Percentiles rank a stretch among this genome's conserved stretches.
These are phyloP conservation scores for Solanum lycopersicoides DNA, from an alignment of 257 asterid species.

Conservation along the genomic window DNA sequence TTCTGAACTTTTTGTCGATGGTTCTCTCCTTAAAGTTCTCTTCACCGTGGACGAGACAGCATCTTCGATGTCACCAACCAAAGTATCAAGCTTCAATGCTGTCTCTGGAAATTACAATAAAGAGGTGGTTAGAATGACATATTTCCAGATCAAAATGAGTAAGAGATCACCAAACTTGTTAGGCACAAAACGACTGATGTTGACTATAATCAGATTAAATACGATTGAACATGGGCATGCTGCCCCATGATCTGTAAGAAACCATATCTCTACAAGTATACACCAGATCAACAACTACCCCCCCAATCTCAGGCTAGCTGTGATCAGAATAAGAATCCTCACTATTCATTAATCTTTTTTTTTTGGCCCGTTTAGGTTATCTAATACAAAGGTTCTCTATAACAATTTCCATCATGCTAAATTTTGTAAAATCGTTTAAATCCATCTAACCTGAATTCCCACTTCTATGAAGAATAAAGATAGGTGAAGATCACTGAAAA, in stretches of 20 bases:
- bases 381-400: not conserved
- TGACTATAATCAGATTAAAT: not conserved
- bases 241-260: not conserved
- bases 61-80: constrained; percentile 93
- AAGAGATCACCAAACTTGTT: not conserved
- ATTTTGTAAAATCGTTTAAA: not conserved
- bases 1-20: constrained; percentile 39
- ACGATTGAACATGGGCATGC: not conserved
- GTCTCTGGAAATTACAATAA: constrained; percentile 53
- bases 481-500: not conserved
- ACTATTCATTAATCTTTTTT: not conserved
- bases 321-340: not conserved
- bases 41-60: constrained; percentile 71
- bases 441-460: not conserved
- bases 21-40: constrained; percentile 51
- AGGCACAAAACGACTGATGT: not conserved
- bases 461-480: not conserved
- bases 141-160: constrained; percentile 3
- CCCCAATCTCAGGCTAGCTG: not conserved
- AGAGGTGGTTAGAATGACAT: not conserved
- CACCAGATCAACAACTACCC: not conserved
- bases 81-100: constrained; percentile 70
- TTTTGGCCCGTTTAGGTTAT: not conserved
- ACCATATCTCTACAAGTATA: not conserved
- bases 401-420: not conserved